phyloP scores from a whole-genome alignment of 306 rosid genomes.

The Arachis hypogaea region DNA sequence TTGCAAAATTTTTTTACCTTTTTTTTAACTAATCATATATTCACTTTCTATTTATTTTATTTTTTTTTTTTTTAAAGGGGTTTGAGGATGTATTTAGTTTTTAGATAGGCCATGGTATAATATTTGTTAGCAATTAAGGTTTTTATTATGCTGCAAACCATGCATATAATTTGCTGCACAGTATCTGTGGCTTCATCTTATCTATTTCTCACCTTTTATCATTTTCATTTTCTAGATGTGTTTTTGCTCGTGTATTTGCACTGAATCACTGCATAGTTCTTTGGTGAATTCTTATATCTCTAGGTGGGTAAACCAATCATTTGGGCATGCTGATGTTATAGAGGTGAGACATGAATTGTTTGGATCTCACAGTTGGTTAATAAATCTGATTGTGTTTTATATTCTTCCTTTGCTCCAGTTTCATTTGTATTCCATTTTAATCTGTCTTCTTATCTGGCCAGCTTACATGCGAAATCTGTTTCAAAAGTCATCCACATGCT shows the following conservation, averaged over 20 bases:
- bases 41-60: neutral
- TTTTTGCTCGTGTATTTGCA: conserved; percentile 61
- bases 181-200: conserved; percentile 18
- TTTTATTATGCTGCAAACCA: conserved; percentile 6
- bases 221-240: conserved; percentile 62
- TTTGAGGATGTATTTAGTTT: neutral
- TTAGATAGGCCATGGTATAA: neutral
- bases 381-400: conserved; percentile 19
- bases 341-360: conserved; percentile 47
- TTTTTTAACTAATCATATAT: neutral
- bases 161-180: neutral
- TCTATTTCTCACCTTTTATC: conserved; percentile 31
- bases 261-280: conserved; percentile 78
- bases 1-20: conserved; percentile 16
- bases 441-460: conserved; percentile 30
- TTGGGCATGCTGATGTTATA: conserved; percentile 39
- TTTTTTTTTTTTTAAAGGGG: neutral
- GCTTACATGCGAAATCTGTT: conserved; percentile 79
- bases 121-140: neutral
- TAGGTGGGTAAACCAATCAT: conserved; percentile 64
- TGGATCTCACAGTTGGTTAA: conserved; percentile 20
- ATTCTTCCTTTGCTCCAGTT: conserved; percentile 9
- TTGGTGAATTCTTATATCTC: conserved; percentile 68
- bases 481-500: conserved; percentile 54
- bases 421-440: conserved; percentile 14